Conservation (phyloP, 768 basidiomycete species). For the Astraeus odoratus region DNA sequence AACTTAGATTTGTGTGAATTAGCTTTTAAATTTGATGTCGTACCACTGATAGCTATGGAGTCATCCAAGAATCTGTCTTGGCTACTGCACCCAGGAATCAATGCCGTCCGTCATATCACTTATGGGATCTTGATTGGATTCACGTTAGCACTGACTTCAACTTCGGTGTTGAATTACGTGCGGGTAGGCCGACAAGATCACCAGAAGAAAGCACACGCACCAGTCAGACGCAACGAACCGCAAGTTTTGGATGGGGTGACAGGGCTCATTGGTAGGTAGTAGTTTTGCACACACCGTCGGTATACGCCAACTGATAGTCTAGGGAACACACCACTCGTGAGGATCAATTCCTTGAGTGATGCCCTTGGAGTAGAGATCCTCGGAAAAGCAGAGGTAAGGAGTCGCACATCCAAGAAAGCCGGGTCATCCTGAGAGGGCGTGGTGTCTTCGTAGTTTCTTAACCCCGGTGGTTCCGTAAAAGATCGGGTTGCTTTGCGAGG, state of each 20-base stretch:
- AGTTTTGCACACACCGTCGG: neutral
- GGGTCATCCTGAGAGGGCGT: neutral
- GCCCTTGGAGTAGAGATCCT: constrained; percentile 90
- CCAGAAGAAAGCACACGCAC: constrained; percentile 33
- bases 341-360: constrained; percentile 88
- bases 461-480: constrained; percentile 97
- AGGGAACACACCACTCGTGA: constrained; percentile 93
- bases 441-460: constrained; percentile 60
- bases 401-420: neutral
- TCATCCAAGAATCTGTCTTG: constrained; percentile 5
- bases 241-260: constrained; percentile 76
- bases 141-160: constrained; percentile 66
- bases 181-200: constrained; percentile 43
- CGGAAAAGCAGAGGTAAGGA: constrained; percentile 83
- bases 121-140: constrained; percentile 67
- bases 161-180: constrained; percentile 51
- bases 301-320: neutral
- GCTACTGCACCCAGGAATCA: constrained; percentile 16
- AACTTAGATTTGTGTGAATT: too few species aligned
- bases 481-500: constrained; percentile 94
- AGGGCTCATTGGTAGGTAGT: constrained; percentile 70
- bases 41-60: neutral
- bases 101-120: constrained; percentile 27
- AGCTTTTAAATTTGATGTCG: too few species aligned
- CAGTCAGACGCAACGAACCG: constrained; percentile 67